Base-by-base conservation (phyloP, 495 filamentous ascomycete species). In the Halenospora varia region DNA sequence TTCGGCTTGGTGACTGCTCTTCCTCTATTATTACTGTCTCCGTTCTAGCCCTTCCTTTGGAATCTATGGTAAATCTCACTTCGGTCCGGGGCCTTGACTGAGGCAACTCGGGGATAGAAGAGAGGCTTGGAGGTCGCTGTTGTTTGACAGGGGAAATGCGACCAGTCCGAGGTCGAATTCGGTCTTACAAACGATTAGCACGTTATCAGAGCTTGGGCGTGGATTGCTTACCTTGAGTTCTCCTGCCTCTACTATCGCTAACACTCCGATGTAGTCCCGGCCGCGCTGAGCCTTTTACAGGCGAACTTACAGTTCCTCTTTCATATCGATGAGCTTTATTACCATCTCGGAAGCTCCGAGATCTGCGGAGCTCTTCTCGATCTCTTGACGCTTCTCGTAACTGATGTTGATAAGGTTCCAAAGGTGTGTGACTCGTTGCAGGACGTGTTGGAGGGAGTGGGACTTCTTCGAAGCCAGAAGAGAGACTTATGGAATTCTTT, bases 11-110 rank as follows among this genome's bases (percentile, higher is more conserved):
- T 18, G 17, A 51, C 29, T 61, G 60, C 20, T 71, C 60, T 8
- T 74, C 72, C 40, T 64, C 69, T 10, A 87, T 70, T 2, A 85
- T 62, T 26, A 83, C 82, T 56, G 86, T 88, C 66, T 90, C 85
- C 6, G 87, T 82, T 56, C 83, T 84, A 19, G 88, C 88, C 46
- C 86, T 75, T 4, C 88, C 88, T 62, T 83, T 84, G 35, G 80
- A 76, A 64, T 88, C 88, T 61, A 92, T 88, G 10, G 76, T 84
- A 53, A 92, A 83, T 29, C 82, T 83, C 3, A 90, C 82, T 56
- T 78, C 74, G 2, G 81, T 78, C 41, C 80, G 76, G 51, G 76
- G 73, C 39, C 72, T 62, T 23, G 78, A 70, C 0, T 66, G 57
- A 2, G 69, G 46, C 13, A 53, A 62, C 62, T 82, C 79, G 0